A percentile compares a stretch with the other conserved stretches of the same genome.
These are phyloP conservation scores for Orbilia oligospora DNA, from an alignment of 2,329 filamentous ascomycete genomes.

Conservation along the genomic window DNA sequence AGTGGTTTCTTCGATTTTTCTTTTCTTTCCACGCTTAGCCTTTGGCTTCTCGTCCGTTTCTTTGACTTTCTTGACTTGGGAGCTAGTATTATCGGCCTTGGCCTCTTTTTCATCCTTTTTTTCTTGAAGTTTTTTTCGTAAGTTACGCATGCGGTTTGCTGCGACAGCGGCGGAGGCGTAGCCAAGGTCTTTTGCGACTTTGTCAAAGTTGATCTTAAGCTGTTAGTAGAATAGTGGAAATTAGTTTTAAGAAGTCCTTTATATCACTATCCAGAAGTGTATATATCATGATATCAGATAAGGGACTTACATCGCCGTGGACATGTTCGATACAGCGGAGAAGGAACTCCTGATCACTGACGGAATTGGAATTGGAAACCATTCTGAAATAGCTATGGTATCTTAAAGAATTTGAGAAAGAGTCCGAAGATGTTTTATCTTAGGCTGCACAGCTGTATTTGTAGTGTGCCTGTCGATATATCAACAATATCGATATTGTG, in stretches of 20 bases:
- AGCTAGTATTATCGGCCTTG: not conserved
- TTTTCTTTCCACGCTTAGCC: constrained; percentile 28
- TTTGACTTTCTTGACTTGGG: not conserved
- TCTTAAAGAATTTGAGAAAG: not conserved
- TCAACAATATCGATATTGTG: not conserved
- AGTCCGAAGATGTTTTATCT: not conserved
- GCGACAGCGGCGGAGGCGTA: constrained; percentile 31
- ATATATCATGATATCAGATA: not conserved
- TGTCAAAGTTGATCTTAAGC: constrained; percentile 37
- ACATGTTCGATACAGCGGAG: constrained; percentile 43
- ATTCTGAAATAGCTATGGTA: not conserved
- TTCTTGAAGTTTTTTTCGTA: constrained; percentile 27
- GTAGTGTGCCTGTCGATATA: not conserved
- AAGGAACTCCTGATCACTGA: constrained; percentile 39
- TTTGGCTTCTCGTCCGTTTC: constrained; percentile 25
- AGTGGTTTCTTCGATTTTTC: constrained; percentile 11
- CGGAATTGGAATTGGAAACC: not conserved
- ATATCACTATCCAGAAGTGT: not conserved
- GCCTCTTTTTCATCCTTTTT: constrained; percentile 6
- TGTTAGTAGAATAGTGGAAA: constrained; percentile 1
- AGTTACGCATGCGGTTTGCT: constrained; percentile 32
- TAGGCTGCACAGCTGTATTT: not conserved
- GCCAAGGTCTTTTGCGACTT: constrained; percentile 48
- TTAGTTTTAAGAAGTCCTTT: not conserved
- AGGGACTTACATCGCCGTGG: not conserved